These are phyloP conservation scores for Bodo saltans DNA, from an alignment of 78 protist species.

Conservation along the genomic window DNA sequence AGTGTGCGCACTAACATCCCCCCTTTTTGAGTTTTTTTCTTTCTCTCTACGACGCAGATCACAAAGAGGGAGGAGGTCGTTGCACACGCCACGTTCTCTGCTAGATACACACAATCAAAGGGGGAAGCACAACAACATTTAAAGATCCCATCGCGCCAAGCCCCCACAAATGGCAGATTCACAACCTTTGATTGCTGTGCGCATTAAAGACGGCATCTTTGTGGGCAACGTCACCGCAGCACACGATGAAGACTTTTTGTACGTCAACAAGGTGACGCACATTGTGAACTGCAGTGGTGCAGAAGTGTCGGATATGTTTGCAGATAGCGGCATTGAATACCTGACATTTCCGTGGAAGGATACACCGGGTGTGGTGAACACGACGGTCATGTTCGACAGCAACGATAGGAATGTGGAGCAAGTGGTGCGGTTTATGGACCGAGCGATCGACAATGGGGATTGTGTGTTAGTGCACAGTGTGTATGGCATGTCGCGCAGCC, in stretches of 20 bases:
- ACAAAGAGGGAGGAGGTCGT: too few species aligned
- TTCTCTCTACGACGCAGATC: too few species aligned
- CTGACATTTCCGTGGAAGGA: constrained; percentile 52
- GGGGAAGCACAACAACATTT: too few species aligned
- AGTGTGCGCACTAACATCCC: too few species aligned
- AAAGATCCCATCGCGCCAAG: too few species aligned
- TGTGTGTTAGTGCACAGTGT: constrained; percentile 40
- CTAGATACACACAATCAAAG: too few species aligned
- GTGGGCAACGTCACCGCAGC: constrained; percentile 41
- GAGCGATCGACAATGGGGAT: constrained; percentile 28
- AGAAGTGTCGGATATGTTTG: constrained; percentile 12
- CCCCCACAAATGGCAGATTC: too few species aligned
- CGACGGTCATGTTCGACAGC: constrained; percentile 35
- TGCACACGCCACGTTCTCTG: too few species aligned
- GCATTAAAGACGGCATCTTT: constrained; percentile 47
- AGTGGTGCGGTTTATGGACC: constrained; percentile 20
- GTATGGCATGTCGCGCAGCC: constrained; percentile 30
- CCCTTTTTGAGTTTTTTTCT: too few species aligned
- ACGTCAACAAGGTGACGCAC: constrained; percentile 41
- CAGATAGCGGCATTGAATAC: constrained; percentile 20
- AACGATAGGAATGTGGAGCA: constrained; percentile 27
- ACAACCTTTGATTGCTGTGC: constrained; percentile 33
- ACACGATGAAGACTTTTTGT: constrained; percentile 39
- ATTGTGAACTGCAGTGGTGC: constrained; percentile 46
- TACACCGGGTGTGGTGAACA: neutral